A percentile compares a stretch with the other conserved stretches of the same genome.
Evolutionary conservation across 2,329 filamentous ascomycete genomes (phyloP).

Genomic region (Fusarium sp.): DNA sequence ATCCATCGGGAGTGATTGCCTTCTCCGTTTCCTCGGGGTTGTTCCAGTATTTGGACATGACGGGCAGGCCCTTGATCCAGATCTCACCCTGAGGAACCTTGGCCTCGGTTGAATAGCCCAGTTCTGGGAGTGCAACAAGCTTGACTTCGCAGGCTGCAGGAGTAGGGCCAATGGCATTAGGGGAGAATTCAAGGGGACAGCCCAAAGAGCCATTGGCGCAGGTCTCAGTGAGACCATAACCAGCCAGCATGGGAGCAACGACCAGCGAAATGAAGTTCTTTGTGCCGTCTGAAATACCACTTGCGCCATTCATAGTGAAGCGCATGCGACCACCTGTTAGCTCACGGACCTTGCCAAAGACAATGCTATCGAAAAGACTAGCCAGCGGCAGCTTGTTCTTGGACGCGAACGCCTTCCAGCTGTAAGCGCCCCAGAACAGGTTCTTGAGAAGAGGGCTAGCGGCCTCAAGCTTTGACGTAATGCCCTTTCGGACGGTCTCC

Average conservation of each 20-base stretch:
- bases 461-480: constrained; percentile 79
- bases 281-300: constrained; percentile 87
- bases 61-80: constrained; percentile 80
- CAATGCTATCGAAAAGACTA: constrained; percentile 77
- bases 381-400: constrained; percentile 69
- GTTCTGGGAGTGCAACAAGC: constrained; percentile 87
- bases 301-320: constrained; percentile 93
- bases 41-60: constrained; percentile 82
- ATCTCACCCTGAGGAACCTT: constrained; percentile 91
- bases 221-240: constrained; percentile 96
- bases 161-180: constrained; percentile 78
- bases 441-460: constrained; percentile 75
- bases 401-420: constrained; percentile 67
- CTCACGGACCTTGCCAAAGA: constrained; percentile 92
- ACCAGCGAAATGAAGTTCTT: constrained; percentile 91
- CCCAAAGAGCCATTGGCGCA: constrained; percentile 83
- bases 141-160: constrained; percentile 85
- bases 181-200: constrained; percentile 85
- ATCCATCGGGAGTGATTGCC: constrained; percentile 82
- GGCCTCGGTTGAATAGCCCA: constrained; percentile 81
- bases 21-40: constrained; percentile 86
- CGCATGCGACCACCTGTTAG: constrained; percentile 88
- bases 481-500: constrained; percentile 97
- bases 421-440: constrained; percentile 77
- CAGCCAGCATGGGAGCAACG: constrained; percentile 91